Evolutionary conservation across 2,329 filamentous ascomycete species (phyloP), one percentile per base, ranked within the genome.

Genomic region (Pseudocercospora musae): DNA sequence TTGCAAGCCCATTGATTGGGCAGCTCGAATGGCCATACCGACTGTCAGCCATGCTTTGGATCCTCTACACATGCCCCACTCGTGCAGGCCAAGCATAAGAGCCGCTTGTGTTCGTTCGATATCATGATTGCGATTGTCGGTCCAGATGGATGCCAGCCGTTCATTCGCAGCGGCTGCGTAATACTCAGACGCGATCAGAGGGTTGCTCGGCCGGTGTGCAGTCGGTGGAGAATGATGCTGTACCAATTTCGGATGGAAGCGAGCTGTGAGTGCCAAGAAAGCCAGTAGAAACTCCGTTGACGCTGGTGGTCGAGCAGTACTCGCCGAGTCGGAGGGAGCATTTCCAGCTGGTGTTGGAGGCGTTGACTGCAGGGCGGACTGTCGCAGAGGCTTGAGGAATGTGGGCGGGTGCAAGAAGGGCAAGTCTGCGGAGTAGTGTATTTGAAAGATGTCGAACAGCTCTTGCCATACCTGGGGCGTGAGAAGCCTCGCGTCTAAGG

Each of bases 351-450:
- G 40, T 4, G 64, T 53, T 2, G 62, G 62, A 21, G 62, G 54
- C 21, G 56, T 65, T 37, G 64, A 60, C 44, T 71, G 69, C 58
- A 69, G 62, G 6, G 59, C 69, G 9, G 70, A 66, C 58, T 75
- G 71, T 3, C 73, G 71, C 8, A 82, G 76, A 62, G 81, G 81
- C 53, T 79, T 77, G 58, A 84, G 75, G 66, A 91, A 85, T 0
- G 84, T 88, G 1, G 85, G 83, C 4, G 87, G 78, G 71, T 91
- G 89, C 7, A 92, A 74, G 70, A 92, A 92, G 0, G 89, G 86
- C 42, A 92, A 80, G 71, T 91, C 89, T 0, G 88, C 87, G 0
- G 87, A 86, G 72, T 88, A 91, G 71, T 92, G 88, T 46, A 87
- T 79, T 69, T 88, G 86, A 74, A 88, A 91, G 27, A 90, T 85